Evolutionary conservation across 306 rosid genomes (phyloP).

Genomic region (Trichosanthes truncata): DNA sequence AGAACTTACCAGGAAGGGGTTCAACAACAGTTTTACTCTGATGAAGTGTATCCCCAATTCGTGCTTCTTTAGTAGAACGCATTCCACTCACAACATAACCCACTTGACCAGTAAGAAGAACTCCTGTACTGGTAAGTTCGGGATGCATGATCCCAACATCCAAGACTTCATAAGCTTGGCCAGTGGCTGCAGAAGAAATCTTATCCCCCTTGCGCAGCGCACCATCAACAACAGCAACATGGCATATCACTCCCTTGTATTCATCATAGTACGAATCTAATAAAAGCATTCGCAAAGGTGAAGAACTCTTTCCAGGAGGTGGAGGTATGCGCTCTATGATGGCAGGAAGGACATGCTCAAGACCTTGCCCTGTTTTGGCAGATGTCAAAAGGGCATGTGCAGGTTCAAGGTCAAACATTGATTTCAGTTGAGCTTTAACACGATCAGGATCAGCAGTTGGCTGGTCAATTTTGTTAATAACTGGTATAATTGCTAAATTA

Average conservation of each 20-base stretch:
- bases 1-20: conserved; percentile 61
- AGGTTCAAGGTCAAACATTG: conserved; percentile 87
- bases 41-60: conserved; percentile 84
- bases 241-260: conserved; percentile 88
- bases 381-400: conserved; percentile 74
- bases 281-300: conserved; percentile 81
- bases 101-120: conserved; percentile 83
- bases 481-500: conserved; percentile 59
- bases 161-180: conserved; percentile 57
- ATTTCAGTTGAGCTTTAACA: conserved; percentile 68
- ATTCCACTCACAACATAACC: conserved; percentile 95
- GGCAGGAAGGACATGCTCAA: conserved; percentile 85
- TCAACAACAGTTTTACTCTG: conserved; percentile 39
- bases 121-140: conserved; percentile 78
- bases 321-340: conserved; percentile 73
- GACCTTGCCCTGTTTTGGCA: conserved; percentile 92
- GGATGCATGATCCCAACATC: conserved; percentile 98
- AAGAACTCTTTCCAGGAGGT: conserved; percentile 57
- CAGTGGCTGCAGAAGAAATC: conserved; percentile 67
- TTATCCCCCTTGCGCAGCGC: conserved; percentile 73
- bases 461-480: conserved; percentile 88
- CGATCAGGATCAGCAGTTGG: conserved; percentile 89
- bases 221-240: conserved; percentile 87
- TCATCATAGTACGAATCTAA: conserved; percentile 92
- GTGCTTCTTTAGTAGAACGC: conserved; percentile 96